These are phyloP conservation scores for Rhizopus delemar DNA, from an alignment of 371 early-diverging fungal species.

Conservation along the genomic window DNA sequence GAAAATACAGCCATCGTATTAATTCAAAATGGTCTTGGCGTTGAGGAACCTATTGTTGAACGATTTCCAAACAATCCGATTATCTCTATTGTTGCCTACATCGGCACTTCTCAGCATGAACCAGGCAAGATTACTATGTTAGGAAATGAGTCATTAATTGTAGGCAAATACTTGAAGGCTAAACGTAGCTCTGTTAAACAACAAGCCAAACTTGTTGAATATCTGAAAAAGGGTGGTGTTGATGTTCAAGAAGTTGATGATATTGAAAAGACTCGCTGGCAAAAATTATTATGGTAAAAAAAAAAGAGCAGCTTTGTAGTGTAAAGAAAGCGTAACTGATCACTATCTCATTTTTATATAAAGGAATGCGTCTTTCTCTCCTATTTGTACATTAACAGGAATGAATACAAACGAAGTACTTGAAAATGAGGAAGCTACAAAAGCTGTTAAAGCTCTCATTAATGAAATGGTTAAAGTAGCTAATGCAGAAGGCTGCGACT, in stretches of 20 bases:
- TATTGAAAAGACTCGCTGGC: conserved; percentile 77
- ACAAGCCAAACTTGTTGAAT: conserved; percentile 32
- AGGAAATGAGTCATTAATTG: conserved; percentile 34
- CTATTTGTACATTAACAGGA: conserved; percentile 69
- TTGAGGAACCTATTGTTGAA: conserved; percentile 66
- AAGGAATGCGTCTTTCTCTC: conserved; percentile 79
- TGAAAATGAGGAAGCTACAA: conserved; percentile 50
- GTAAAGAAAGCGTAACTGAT: not conserved
- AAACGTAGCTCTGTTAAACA: conserved; percentile 28
- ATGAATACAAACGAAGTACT: conserved; percentile 66
- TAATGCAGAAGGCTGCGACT: conserved; percentile 54
- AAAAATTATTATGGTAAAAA: conserved; percentile 76
- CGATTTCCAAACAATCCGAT: conserved; percentile 72
- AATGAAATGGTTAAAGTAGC: conserved; percentile 61
- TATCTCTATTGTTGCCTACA: conserved; percentile 73
- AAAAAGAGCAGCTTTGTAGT: not conserved
- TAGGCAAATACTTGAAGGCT: conserved; percentile 36
- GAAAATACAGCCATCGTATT: conserved; percentile 68
- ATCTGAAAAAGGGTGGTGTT: conserved; percentile 58
- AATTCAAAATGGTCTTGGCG: conserved; percentile 86
- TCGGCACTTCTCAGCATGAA: conserved; percentile 67
- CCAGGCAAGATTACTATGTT: conserved; percentile 62
- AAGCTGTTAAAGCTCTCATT: conserved; percentile 58
- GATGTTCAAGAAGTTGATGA: conserved; percentile 52
- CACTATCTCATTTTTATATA: not conserved